Percentiles rank a stretch among this genome's conserved stretches.
phyloP scores from a whole-genome alignment of 2,329 filamentous ascomycete species.

The Tolypocladium nubicola region DNA sequence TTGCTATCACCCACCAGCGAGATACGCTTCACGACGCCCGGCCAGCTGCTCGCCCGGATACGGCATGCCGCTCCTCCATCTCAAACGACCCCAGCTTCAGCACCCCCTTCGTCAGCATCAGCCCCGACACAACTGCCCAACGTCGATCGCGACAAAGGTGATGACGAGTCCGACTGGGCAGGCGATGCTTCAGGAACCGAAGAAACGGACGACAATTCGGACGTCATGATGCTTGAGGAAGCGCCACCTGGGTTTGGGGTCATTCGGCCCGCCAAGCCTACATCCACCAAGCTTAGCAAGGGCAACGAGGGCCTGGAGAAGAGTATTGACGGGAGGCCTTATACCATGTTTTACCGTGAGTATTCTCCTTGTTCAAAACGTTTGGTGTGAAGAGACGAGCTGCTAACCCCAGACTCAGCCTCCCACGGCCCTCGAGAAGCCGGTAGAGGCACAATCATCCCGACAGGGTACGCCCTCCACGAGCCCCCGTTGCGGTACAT shows the following conservation, averaged over 20 bases:
- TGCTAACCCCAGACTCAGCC: background rate
- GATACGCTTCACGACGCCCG: background rate
- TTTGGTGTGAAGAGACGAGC: background rate
- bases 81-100: too few relatives aligned
- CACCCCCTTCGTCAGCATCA: background rate
- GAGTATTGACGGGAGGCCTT: background rate
- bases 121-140: background rate
- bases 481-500: slow-evolving; percentile 16
- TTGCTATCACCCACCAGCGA: background rate
- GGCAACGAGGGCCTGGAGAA: background rate
- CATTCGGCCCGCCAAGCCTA: background rate
- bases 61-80: background rate
- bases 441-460: slow-evolving; percentile 20
- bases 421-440: slow-evolving; percentile 1
- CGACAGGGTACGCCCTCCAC: slow-evolving; percentile 18
- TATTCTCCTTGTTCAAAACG: too few relatives aligned
- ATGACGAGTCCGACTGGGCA: background rate
- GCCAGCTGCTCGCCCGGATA: background rate
- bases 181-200: background rate
- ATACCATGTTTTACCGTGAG: background rate
- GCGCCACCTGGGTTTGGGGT: background rate
- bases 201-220: background rate
- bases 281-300: background rate
- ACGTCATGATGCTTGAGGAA: background rate
- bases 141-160: background rate